Evolutionary conservation across 2,329 filamentous ascomycete genomes (phyloP).

Genomic region (Harringtonia lauricola): DNA sequence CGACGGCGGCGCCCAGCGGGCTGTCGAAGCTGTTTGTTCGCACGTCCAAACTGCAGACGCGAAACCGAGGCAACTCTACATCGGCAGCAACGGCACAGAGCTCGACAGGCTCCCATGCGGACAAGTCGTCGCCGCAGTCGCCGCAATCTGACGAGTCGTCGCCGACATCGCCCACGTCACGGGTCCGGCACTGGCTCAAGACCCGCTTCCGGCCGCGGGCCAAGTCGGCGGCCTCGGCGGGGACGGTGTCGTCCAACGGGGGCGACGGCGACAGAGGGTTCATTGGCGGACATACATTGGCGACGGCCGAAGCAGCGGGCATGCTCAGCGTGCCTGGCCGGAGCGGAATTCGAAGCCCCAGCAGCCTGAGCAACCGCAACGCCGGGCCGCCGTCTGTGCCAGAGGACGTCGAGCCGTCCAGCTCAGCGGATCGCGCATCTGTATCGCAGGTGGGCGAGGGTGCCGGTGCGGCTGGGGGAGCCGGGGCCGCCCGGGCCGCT

Average conservation of each 20-base stretch:
- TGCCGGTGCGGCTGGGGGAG: no score
- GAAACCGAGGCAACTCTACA: neutral
- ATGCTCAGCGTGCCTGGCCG: neutral
- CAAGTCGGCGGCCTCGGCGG: constrained; percentile 14
- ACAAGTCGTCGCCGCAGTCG: constrained; percentile 4
- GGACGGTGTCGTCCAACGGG: neutral
- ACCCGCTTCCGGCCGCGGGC: constrained; percentile 25
- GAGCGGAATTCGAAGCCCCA: constrained; percentile 19
- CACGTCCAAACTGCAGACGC: constrained; percentile 1
- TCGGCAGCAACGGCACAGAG: neutral
- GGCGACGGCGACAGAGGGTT: constrained; percentile 15
- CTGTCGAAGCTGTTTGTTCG: constrained; percentile 8
- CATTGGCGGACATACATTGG: constrained; percentile 29
- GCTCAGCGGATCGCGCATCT: no score
- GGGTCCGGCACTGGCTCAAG: constrained; percentile 32
- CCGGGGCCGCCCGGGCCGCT: no score
- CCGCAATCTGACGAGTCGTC: constrained; percentile 9
- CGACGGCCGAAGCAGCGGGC: constrained; percentile 11
- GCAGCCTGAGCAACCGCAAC: constrained; percentile 13
- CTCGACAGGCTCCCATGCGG: neutral
- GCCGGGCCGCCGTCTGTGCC: constrained; percentile 21
- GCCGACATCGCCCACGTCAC: constrained; percentile 14
- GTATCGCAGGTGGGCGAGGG: no score
- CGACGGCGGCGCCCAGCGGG: neutral
- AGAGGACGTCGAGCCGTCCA: no score